Evolutionary conservation across 192 early-diverging fungal genomes (phyloP).

Genomic region (Thamnidium elegans): DNA sequence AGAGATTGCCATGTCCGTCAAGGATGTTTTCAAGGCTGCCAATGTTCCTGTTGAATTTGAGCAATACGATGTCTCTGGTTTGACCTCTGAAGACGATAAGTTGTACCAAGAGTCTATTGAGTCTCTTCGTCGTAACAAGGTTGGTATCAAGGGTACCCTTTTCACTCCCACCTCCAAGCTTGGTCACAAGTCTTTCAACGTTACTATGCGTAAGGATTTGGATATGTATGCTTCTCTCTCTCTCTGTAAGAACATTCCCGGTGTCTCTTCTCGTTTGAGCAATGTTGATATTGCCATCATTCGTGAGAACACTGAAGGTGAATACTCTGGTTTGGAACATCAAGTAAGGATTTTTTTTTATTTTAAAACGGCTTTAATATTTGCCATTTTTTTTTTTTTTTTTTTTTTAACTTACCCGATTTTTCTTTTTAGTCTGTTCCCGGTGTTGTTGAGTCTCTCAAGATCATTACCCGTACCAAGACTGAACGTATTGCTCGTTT

Average conservation of each 20-base stretch:
- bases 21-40: slow-evolving; percentile 91
- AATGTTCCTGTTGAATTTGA: slow-evolving; percentile 96
- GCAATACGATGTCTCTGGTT: slow-evolving; percentile 94
- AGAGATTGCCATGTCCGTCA: slow-evolving; percentile 87
- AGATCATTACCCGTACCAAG: slow-evolving; percentile 95
- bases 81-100: slow-evolving; percentile 76
- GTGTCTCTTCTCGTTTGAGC: slow-evolving; percentile 84
- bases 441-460: slow-evolving; percentile 97
- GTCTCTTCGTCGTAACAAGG: slow-evolving; percentile 92
- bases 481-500: slow-evolving; percentile 98
- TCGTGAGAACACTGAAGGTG: slow-evolving; percentile 99
- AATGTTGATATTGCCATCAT: slow-evolving; percentile 98
- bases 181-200: slow-evolving; percentile 96
- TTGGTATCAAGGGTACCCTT: slow-evolving; percentile 93
- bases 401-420: slow-evolving; percentile 1
- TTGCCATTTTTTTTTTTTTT: slow-evolving; percentile 4
- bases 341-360: slow-evolving; percentile 46
- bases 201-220: slow-evolving; percentile 93
- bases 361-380: background rate
- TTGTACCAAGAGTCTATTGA: slow-evolving; percentile 89
- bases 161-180: slow-evolving; percentile 83
- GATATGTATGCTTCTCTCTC: slow-evolving; percentile 98
- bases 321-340: slow-evolving; percentile 99
- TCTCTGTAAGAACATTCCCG: slow-evolving; percentile 86
- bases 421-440: slow-evolving; percentile 71